These are phyloP conservation scores for Trichoderma atroviride DNA, from an alignment of 2,329 filamentous ascomycete genomes.

Conservation along the genomic window DNA sequence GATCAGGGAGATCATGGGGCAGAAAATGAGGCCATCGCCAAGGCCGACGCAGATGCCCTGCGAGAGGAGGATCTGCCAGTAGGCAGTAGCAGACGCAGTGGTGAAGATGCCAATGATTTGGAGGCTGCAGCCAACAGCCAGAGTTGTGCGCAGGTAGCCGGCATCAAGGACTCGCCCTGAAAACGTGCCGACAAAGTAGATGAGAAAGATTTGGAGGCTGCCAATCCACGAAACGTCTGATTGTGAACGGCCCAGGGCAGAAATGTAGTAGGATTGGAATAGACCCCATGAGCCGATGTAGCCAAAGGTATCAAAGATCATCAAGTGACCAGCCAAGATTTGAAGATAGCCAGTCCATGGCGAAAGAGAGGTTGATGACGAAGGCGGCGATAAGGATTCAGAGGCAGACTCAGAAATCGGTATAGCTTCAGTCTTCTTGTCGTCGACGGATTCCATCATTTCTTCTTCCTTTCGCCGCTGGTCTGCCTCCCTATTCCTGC, in stretches of 20 bases:
- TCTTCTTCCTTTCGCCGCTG: neutral
- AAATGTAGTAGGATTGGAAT: slow-evolving; percentile 57
- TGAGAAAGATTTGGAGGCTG: slow-evolving; percentile 56
- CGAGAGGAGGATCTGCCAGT: slow-evolving; percentile 60
- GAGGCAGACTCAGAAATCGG: neutral
- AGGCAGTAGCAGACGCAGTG: slow-evolving; percentile 48
- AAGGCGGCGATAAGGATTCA: neutral
- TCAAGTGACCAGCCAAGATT: slow-evolving; percentile 25
- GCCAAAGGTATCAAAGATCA: slow-evolving; percentile 40
- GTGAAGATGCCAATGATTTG: slow-evolving; percentile 53
- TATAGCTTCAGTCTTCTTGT: neutral
- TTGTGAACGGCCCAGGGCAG: slow-evolving; percentile 42
- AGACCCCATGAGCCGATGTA: slow-evolving; percentile 60
- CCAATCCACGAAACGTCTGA: slow-evolving; percentile 61
- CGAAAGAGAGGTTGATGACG: neutral
- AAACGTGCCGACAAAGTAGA: slow-evolving; percentile 58
- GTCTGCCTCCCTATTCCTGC: neutral
- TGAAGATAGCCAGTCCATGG: slow-evolving; percentile 1
- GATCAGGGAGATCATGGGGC: slow-evolving; percentile 64
- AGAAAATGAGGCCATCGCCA: slow-evolving; percentile 65
- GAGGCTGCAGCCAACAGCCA: slow-evolving; percentile 46
- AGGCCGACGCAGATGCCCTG: slow-evolving; percentile 61
- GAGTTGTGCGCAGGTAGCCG: slow-evolving; percentile 52
- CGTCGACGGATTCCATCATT: neutral
- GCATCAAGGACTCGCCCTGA: slow-evolving; percentile 58